Evolutionary conservation across 139 green algal species (phyloP).

Genomic region (Chlamydomonas urium): DNA sequence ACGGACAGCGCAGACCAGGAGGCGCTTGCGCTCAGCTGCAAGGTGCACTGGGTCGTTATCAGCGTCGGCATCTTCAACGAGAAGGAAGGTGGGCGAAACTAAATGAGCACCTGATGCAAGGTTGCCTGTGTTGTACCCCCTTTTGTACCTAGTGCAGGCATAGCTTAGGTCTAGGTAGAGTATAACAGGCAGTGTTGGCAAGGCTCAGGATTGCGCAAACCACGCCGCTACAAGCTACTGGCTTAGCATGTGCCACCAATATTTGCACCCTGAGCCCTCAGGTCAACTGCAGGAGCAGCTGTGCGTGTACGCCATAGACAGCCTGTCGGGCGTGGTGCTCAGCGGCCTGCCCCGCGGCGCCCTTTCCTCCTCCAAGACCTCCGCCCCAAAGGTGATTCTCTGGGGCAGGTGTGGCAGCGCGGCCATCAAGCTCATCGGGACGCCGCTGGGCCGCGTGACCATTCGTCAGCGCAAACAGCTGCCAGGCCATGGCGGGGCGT

Average conservation of each 20-base stretch:
- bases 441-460: too few species aligned
- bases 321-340: constrained; percentile 49
- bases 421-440: too few species aligned
- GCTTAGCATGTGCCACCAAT: background rate
- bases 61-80: too few species aligned
- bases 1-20: background rate
- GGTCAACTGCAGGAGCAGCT: constrained; percentile 31
- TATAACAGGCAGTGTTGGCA: too few species aligned
- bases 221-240: too few species aligned
- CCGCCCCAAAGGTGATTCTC: constrained; percentile 29
- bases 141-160: too few species aligned
- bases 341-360: constrained; percentile 29
- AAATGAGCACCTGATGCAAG: too few species aligned
- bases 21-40: background rate
- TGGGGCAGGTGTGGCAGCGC: constrained; percentile 42
- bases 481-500: background rate
- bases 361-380: constrained; percentile 3
- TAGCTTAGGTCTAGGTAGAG: too few species aligned
- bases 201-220: too few species aligned
- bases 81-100: too few species aligned
- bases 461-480: background rate
- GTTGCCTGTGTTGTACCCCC: too few species aligned
- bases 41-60: constrained; percentile 50
- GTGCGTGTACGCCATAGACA: constrained; percentile 59
- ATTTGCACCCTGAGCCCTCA: background rate